Conservation (phyloP, 2,329 filamentous ascomycete genomes). For the Orbilia brochopaga region DNA sequence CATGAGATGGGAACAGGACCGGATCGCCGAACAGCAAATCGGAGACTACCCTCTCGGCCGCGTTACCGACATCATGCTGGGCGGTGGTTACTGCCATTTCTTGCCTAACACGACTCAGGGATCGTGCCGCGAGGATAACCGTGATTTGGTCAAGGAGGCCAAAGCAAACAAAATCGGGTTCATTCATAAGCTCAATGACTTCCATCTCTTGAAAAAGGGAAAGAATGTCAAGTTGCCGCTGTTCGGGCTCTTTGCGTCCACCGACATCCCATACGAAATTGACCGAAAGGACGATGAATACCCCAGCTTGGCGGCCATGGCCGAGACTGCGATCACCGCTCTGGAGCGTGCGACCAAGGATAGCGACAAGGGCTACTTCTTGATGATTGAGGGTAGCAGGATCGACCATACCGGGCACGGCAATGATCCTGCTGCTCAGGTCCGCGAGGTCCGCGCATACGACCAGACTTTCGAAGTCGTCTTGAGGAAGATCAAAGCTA, state of each 20-base stretch:
- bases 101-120: constrained; percentile 77
- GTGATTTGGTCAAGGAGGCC: constrained; percentile 76
- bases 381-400: constrained; percentile 96
- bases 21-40: constrained; percentile 89
- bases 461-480: constrained; percentile 84
- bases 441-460: constrained; percentile 92
- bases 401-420: constrained; percentile 93
- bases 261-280: constrained; percentile 90
- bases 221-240: constrained; percentile 75
- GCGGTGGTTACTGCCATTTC: constrained; percentile 92
- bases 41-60: constrained; percentile 85
- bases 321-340: constrained; percentile 76
- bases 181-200: constrained; percentile 72
- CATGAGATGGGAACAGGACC: constrained; percentile 78
- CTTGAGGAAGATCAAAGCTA: constrained; percentile 79
- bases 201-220: constrained; percentile 74
- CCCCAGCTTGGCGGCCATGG: constrained; percentile 90
- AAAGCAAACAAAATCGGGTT: constrained; percentile 81
- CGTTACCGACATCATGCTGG: constrained; percentile 88
- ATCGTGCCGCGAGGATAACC: constrained; percentile 80
- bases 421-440: constrained; percentile 82
- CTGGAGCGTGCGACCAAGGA: constrained; percentile 80
- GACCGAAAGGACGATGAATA: constrained; percentile 83
- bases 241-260: constrained; percentile 80
- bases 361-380: constrained; percentile 91